Percentiles rank a stretch among this genome's conserved stretches.
phyloP scores from a whole-genome alignment of 1,284 basidiomycete species.

The Leccinum huronense region DNA sequence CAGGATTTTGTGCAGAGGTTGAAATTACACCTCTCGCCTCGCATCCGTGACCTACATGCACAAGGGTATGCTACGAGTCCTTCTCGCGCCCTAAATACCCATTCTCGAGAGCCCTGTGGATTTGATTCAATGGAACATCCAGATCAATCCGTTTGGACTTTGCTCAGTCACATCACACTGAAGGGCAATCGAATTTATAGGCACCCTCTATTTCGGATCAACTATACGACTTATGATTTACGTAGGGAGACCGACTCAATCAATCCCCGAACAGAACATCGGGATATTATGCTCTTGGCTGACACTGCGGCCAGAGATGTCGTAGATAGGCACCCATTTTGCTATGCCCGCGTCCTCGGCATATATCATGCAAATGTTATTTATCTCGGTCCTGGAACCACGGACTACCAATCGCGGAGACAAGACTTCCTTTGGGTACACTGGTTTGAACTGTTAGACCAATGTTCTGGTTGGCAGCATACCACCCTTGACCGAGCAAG shows the following conservation, averaged over 20 bases:
- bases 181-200: not conserved
- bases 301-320: not conserved
- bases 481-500: not conserved
- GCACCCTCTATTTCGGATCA: not conserved
- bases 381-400: not conserved
- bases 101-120: not conserved
- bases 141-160: not conserved
- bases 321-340: not conserved
- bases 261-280: constrained; percentile 1
- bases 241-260: constrained; percentile 1
- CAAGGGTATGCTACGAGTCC: not conserved
- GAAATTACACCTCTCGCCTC: not conserved
- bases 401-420: not conserved
- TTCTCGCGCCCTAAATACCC: not conserved
- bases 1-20: not conserved
- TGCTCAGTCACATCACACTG: not conserved
- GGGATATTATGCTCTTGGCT: not conserved
- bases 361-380: not conserved
- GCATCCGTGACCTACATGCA: not conserved
- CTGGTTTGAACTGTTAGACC: not conserved
- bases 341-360: not conserved
- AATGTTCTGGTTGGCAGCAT: not conserved
- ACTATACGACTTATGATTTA: constrained; percentile 1
- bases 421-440: not conserved
- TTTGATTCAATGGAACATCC: not conserved